Evolutionary conservation across 2,329 filamentous ascomycete genomes (phyloP), one percentile per base, ranked within the genome.

Genomic region (Penicillium digitatum): DNA sequence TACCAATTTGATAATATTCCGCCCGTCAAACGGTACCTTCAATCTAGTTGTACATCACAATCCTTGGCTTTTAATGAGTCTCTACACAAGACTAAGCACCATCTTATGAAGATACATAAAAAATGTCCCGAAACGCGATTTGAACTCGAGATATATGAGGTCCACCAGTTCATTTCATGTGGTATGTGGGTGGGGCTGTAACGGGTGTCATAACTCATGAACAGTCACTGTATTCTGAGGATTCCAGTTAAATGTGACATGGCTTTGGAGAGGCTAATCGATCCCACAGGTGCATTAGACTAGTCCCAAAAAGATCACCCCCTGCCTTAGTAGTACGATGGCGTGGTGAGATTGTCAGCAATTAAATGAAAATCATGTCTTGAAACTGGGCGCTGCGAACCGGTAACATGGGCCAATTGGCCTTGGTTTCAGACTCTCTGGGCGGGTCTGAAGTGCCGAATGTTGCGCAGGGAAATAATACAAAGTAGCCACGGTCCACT

Each of bases 261-360:
- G 32, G 26, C 39, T n/a, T n/a, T 32, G 31, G 26, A n/a, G 16
- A 48, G 31, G 22, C n/a, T 26, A 37, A 42, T 42, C 12, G 1
- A 26, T 38, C 39, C 52, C 47, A 55, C 52, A 44, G 12, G 32
- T 44, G 34, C 24, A 40, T 27, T 46, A 18, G n/a, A 46, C 42
- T 22, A 55, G 43, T 52, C 48, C 34, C 7, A 31, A 47, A 54
- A 54, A 37, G 59, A 62, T 58, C 35, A 42, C 53, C 37, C 57
- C 59, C 52, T 60, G 59, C 61, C 43, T 60, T 61, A 62, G 59
- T 38, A 42, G 35, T 10, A 38, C 11, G 40, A 52, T 43, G 56
- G 56, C 48, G 48, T 18, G 50, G 52, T 39, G 37, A 43, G 39
- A 47, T 27, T 27, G 3, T 32, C 24, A 34, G 29, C 47, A 42